Evolutionary conservation across 495 filamentous ascomycete genomes (phyloP), one percentile per base, ranked within the genome.

Genomic region (Penicillium canariense): DNA sequence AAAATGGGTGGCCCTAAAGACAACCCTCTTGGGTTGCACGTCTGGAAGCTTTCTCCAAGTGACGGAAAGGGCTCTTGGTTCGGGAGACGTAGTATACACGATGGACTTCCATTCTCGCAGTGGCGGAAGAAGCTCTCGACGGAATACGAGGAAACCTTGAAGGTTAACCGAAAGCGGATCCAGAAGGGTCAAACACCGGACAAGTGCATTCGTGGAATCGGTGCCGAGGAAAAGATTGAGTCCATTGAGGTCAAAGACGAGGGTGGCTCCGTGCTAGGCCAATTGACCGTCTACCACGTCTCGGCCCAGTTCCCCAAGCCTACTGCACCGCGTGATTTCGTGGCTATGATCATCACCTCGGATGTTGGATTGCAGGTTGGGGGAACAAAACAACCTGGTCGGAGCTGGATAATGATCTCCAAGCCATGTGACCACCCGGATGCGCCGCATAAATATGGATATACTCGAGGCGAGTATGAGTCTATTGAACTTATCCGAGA

Each of bases 41-140:
- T 97, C 11, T 96, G 91, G 71, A 97, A 95, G 65, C 74, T 94
- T 23, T 67, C 75, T 0, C 84, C 86, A 0, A 84, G 86, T 51
- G 94, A 97, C 62, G 87, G 91, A 2, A 86, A 86, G 43, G 94
- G 93, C 0, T 77, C 84, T 3, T 97, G 93, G 93, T 97, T 97
- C 70, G 90, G 88, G 9, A 71, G 94, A 50, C 77, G 90, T 25
- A 96, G 89, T 60, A 77, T 97, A 14, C 91, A 97, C 54, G 82
- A 86, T 58, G 85, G 86, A 0, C 63, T 94, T 18, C 73, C 82
- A 0, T 97, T 95, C 65, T 69, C 74, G 11, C 86, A 81, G 62
- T 96, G 86, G 75, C 57, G 62, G 55, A 53, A 59, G 54, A 81
- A 80, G 55, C 49, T 80, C 1, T 72, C 73, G 0, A 54, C 76